These are phyloP conservation scores for Pseudogymnoascus sp. DNA, from an alignment of 2,329 filamentous ascomycete species.

Conservation along the genomic window DNA sequence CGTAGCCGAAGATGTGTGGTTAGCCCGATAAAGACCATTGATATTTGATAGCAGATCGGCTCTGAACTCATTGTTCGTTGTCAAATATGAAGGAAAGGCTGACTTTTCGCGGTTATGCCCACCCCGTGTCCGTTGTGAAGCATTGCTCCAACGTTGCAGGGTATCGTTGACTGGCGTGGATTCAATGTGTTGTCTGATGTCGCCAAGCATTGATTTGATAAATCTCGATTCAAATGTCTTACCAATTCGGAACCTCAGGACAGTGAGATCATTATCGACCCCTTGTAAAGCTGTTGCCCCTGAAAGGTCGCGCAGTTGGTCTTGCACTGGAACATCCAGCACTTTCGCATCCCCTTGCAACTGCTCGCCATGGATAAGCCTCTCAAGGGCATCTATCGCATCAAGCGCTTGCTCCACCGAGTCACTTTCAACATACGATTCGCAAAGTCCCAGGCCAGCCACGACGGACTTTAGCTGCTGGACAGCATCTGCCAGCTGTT, in stretches of 20 bases:
- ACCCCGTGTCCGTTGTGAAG: slow-evolving; percentile 64
- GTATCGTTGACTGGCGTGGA: slow-evolving; percentile 63
- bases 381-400: slow-evolving; percentile 68
- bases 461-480: slow-evolving; percentile 75
- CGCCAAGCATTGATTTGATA: slow-evolving; percentile 64
- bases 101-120: slow-evolving; percentile 58
- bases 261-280: slow-evolving; percentile 65
- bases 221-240: slow-evolving; percentile 80
- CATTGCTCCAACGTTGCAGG: slow-evolving; percentile 73
- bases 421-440: slow-evolving; percentile 73
- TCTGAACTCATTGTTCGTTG: slow-evolving; percentile 61
- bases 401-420: slow-evolving; percentile 72
- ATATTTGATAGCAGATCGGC: slow-evolving; percentile 61
- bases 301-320: slow-evolving; percentile 58
- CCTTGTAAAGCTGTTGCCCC: slow-evolving; percentile 71
- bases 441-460: slow-evolving; percentile 64
- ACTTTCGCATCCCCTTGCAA: slow-evolving; percentile 25
- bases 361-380: slow-evolving; percentile 65
- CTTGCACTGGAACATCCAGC: slow-evolving; percentile 20
- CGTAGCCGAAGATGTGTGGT: slow-evolving; percentile 73
- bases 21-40: slow-evolving; percentile 70
- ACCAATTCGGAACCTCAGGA: slow-evolving; percentile 71
- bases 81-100: slow-evolving; percentile 68
- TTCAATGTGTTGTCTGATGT: slow-evolving; percentile 72
- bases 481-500: slow-evolving; percentile 72